These are phyloP conservation scores for Paramecium pentaurelia DNA, from an alignment of 73 alveolate species.

Conservation along the genomic window DNA sequence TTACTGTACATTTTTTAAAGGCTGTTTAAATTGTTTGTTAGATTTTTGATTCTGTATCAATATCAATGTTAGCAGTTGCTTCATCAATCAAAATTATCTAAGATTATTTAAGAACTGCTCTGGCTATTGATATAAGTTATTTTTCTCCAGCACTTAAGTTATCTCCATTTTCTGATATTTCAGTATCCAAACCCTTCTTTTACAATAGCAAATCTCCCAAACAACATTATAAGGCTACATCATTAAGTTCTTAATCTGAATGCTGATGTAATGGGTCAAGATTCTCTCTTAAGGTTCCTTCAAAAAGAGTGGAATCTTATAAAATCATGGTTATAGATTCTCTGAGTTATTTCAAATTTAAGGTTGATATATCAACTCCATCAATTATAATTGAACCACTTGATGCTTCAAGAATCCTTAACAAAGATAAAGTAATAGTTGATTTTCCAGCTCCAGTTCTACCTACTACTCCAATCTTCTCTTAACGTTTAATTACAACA, in stretches of 20 bases:
- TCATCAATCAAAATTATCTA: slow-evolving; percentile 87
- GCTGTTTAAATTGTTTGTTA: slow-evolving; percentile 65
- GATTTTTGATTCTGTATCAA: slow-evolving; percentile 77
- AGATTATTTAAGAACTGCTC: slow-evolving; percentile 74
- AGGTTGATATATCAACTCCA: slow-evolving; percentile 78
- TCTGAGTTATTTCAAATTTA: slow-evolving; percentile 81
- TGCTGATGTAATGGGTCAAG: slow-evolving; percentile 78
- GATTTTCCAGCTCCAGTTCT: slow-evolving; percentile 93
- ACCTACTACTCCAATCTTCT: slow-evolving; percentile 82
- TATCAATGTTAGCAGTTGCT: slow-evolving; percentile 91
- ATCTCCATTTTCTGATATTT: slow-evolving; percentile 69
- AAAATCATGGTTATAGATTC: slow-evolving; percentile 82
- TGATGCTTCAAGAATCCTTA: slow-evolving; percentile 86
- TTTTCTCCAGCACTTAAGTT: slow-evolving; percentile 83
- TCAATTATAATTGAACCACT: slow-evolving; percentile 77
- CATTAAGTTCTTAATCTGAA: slow-evolving; percentile 63
- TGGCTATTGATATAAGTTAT: slow-evolving; percentile 75
- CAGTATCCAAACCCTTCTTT: slow-evolving; percentile 61
- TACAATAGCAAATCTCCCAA: slow-evolving; percentile 47
- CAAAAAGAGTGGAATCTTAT: slow-evolving; percentile 83
- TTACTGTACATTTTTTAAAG: slow-evolving; percentile 71
- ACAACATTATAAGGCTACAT: slow-evolving; percentile 61
- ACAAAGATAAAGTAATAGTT: slow-evolving; percentile 68
- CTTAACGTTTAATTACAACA: slow-evolving; percentile 65
- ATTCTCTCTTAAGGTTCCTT: slow-evolving; percentile 86